Evolutionary conservation across 441 rosid genomes (phyloP).

Genomic region (Theobroma grandiflorum): DNA sequence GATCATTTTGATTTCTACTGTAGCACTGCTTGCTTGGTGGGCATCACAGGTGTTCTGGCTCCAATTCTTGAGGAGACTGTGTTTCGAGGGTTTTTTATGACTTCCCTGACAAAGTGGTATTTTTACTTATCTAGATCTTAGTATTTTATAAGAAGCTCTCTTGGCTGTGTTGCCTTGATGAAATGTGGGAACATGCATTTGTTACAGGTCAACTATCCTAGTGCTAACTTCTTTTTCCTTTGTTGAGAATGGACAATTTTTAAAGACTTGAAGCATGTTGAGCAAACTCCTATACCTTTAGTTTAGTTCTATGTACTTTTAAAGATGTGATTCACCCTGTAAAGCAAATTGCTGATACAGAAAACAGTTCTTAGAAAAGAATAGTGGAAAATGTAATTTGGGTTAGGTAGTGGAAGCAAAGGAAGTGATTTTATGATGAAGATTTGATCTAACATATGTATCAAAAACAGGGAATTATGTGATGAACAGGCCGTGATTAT

Average conservation of each 20-base stretch:
- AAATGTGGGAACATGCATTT: not conserved
- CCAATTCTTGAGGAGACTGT: slow-evolving; percentile 92
- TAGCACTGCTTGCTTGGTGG: slow-evolving; percentile 90
- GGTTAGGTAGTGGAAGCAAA: slow-evolving; percentile 3
- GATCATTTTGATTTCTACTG: slow-evolving; percentile 26
- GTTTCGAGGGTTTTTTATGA: slow-evolving; percentile 95
- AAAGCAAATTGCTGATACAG: slow-evolving; percentile 1
- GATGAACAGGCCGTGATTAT: not conserved
- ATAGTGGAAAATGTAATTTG: not conserved
- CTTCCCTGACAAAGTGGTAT: slow-evolving; percentile 89
- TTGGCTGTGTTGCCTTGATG: not conserved
- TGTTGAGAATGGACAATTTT: not conserved
- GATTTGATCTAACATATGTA: not conserved
- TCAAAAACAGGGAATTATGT: not conserved
- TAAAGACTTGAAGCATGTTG: not conserved
- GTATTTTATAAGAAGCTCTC: slow-evolving; percentile 11
- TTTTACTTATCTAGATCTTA: slow-evolving; percentile 26
- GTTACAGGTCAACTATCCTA: not conserved
- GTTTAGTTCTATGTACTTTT: no score
- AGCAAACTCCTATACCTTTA: no score
- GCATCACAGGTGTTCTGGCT: slow-evolving; percentile 86
- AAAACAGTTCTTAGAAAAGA: not conserved
- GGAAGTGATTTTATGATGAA: slow-evolving; percentile 21
- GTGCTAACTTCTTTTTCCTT: not conserved
- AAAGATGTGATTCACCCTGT: no score